Conservation (phyloP, 495 filamentous ascomycete species). For the Penicillium nucicola region DNA sequence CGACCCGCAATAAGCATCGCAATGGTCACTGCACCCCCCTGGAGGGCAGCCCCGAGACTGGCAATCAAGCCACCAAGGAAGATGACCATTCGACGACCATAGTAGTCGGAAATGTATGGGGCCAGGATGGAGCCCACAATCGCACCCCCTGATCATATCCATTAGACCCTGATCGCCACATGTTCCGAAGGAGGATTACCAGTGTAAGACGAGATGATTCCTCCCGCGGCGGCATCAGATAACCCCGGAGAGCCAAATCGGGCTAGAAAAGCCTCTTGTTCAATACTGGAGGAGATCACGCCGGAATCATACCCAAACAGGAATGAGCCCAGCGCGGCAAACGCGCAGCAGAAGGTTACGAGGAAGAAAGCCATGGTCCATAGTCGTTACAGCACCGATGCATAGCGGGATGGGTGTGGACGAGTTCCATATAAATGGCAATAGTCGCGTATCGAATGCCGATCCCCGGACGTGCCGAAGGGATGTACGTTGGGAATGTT, state of each 20-base stretch:
- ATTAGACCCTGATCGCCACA: conserved; percentile 2
- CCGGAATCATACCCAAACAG: conserved; percentile 53
- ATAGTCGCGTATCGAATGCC: conserved; percentile 13
- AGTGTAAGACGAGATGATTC: conserved; percentile 52
- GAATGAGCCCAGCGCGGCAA: conserved; percentile 58
- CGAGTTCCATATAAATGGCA: conserved; percentile 6
- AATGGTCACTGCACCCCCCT: conserved; percentile 47
- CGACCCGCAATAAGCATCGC: conserved; percentile 55
- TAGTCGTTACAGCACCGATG: conserved; percentile 7
- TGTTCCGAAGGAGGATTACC: conserved; percentile 19
- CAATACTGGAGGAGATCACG: conserved; percentile 52
- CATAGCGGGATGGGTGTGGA: conserved; percentile 3
- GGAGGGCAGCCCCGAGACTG: conserved; percentile 45
- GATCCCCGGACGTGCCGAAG: conserved; percentile 21
- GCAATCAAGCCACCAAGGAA: conserved; percentile 47
- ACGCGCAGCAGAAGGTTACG: conserved; percentile 44
- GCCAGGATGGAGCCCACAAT: conserved; percentile 50
- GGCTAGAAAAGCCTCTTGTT: conserved; percentile 37
- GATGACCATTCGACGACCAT: conserved; percentile 45
- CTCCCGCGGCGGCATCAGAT: conserved; percentile 42
- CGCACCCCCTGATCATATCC: conserved; percentile 31
- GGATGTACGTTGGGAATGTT: conserved; percentile 16
- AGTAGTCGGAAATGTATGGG: conserved; percentile 41
- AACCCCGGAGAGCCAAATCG: conserved; percentile 34
- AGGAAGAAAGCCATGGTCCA: conserved; percentile 32